phyloP scores from a whole-genome alignment of 2,329 filamentous ascomycete species.

The Myriosclerotinia curreyana region DNA sequence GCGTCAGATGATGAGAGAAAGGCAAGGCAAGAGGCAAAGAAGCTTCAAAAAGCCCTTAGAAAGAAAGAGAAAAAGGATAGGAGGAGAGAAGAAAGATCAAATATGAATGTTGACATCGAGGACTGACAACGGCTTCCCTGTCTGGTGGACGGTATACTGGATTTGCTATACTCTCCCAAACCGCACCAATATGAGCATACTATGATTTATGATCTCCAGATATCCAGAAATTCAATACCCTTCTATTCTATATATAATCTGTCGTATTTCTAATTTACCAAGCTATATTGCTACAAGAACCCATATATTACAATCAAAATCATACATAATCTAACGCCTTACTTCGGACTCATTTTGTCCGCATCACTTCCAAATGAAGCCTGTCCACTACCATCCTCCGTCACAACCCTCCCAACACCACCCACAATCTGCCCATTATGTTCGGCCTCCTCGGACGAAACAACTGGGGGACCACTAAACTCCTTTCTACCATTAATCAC shows the following conservation, averaged over 20 bases:
- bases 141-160: neutral
- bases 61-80: conserved; percentile 21
- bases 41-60: conserved; percentile 11
- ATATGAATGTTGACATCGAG: conserved; percentile 16
- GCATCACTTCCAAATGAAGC: conserved; percentile 18
- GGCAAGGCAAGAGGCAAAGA: conserved; percentile 17
- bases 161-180: neutral
- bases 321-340: neutral
- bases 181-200: neutral
- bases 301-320: neutral
- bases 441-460: conserved; percentile 30
- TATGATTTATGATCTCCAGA: neutral
- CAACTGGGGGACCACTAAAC: conserved; percentile 55
- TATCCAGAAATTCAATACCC: neutral
- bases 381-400: conserved; percentile 22
- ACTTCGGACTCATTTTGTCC: conserved; percentile 19
- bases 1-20: conserved; percentile 11
- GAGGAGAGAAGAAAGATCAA: conserved; percentile 17
- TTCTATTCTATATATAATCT: neutral
- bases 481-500: conserved; percentile 59
- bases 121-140: neutral
- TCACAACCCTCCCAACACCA: conserved; percentile 29
- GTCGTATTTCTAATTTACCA: neutral
- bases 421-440: conserved; percentile 32
- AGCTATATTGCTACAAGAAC: neutral